These are phyloP conservation scores for Paramecium biaurelia DNA, from an alignment of 73 alveolate species.

Conservation along the genomic window DNA sequence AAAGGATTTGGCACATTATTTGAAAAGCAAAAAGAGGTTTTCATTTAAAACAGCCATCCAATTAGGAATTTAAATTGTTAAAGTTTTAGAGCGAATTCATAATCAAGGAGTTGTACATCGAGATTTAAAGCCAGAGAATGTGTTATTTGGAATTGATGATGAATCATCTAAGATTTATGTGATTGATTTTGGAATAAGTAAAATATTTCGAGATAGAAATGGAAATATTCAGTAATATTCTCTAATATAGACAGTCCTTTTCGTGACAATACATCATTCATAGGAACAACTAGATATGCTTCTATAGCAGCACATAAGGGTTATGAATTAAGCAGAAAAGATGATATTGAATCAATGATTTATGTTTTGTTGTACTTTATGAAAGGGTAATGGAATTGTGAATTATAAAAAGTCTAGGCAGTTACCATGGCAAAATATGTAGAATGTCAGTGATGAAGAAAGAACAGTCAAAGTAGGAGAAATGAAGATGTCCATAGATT, in stretches of 20 bases:
- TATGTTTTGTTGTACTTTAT: conserved; percentile 75
- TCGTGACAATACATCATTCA: conserved; percentile 23
- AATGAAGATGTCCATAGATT: conserved; percentile 31
- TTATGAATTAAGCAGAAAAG: conserved; percentile 86
- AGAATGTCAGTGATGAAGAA: conserved; percentile 62
- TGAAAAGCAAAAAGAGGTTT: conserved; percentile 48
- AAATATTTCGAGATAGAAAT: conserved; percentile 54
- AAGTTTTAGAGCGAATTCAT: conserved; percentile 48
- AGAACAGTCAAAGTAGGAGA: conserved; percentile 56
- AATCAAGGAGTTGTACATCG: conserved; percentile 46
- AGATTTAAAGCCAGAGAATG: conserved; percentile 63
- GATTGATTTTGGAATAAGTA: conserved; percentile 58
- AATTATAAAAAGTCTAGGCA: conserved; percentile 45
- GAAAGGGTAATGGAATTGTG: conserved; percentile 53
- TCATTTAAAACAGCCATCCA: conserved; percentile 46
- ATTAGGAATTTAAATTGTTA: conserved; percentile 28
- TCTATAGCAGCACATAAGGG: conserved; percentile 83
- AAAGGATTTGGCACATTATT: conserved; percentile 49
- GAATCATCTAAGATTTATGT: conserved; percentile 45
- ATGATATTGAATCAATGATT: conserved; percentile 79
- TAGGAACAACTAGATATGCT: conserved; percentile 81
- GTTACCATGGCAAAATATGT: conserved; percentile 64
- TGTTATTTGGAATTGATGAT: conserved; percentile 51
- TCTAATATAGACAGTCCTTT: background rate
- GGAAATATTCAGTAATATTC: background rate